Evolutionary conservation across 305 asterid genomes (phyloP).

Genomic region (Plantago lanceolata): DNA sequence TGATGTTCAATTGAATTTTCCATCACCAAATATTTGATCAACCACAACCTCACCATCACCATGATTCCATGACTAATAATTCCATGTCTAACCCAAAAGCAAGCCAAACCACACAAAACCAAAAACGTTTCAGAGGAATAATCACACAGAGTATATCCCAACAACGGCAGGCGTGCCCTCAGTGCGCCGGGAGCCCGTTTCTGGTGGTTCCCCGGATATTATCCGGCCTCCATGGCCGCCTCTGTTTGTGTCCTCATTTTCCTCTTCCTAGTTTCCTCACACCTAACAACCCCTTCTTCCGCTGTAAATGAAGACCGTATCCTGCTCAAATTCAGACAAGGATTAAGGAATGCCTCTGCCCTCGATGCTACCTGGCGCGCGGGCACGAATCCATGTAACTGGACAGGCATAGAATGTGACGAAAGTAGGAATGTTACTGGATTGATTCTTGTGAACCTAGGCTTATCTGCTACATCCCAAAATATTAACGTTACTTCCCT

Average conservation of each 20-base stretch:
- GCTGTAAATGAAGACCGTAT: constrained; percentile 39
- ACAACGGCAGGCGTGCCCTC: too few relatives aligned
- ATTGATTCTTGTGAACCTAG: constrained; percentile 40
- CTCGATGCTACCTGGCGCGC: constrained; percentile 55
- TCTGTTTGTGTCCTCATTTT: constrained; percentile 35
- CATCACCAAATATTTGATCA: constrained; percentile 13
- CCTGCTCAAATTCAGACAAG: constrained; percentile 53
- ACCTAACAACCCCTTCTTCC: constrained; percentile 25
- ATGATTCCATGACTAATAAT: constrained; percentile 5
- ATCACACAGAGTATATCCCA: too few relatives aligned
- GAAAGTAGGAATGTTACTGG: constrained; percentile 31
- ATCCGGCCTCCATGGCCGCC: constrained; percentile 39
- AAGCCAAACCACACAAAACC: constrained; percentile 14
- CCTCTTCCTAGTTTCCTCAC: constrained; percentile 25
- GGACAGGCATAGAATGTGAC: constrained; percentile 60
- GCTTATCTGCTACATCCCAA: constrained; percentile 36
- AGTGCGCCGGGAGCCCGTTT: too few relatives aligned
- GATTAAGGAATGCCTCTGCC: constrained; percentile 36
- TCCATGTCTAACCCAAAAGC: not conserved
- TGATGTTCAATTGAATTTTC: not conserved
- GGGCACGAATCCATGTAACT: constrained; percentile 57
- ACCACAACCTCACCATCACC: not conserved
- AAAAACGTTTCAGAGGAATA: not conserved
- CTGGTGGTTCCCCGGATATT: too few relatives aligned
- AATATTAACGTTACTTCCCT: constrained; percentile 37